Percentiles rank a stretch among this genome's conserved stretches.
Conservation (phyloP, 2,329 filamentous ascomycete genomes). For the Cryphonectria naterciae region DNA sequence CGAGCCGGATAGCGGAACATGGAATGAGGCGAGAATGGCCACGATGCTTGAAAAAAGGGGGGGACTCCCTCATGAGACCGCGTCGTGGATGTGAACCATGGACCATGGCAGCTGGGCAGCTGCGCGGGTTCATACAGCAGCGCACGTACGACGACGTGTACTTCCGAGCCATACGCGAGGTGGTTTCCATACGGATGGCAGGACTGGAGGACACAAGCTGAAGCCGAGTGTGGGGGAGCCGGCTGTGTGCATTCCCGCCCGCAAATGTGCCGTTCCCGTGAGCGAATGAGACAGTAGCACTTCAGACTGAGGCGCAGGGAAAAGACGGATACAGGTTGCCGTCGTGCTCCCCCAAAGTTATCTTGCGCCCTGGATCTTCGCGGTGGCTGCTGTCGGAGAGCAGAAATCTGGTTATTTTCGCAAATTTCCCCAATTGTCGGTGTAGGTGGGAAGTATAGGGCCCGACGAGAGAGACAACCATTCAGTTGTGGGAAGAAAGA, state of each 20-base stretch:
- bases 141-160: background rate
- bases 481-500: too few relatives aligned
- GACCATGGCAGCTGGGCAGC: too few relatives aligned
- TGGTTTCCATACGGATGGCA: background rate
- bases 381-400: background rate
- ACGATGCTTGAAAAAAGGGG: conserved; percentile 23
- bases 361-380: background rate
- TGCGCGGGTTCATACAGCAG: too few relatives aligned
- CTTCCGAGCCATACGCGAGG: background rate
- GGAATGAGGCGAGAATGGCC: background rate
- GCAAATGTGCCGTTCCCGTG: background rate
- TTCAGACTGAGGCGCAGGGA: background rate
- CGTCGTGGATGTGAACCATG: too few relatives aligned
- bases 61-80: background rate
- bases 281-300: background rate
- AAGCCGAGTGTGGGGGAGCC: background rate
- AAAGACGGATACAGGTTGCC: background rate
- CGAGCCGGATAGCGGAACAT: too few relatives aligned
- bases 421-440: background rate
- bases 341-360: background rate
- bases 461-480: background rate
- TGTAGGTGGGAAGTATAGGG: background rate
- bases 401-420: background rate
- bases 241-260: background rate
- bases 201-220: background rate